These are phyloP conservation scores for Picea abies DNA, from an alignment of 83 land plant genomes.

Conservation along the genomic window DNA sequence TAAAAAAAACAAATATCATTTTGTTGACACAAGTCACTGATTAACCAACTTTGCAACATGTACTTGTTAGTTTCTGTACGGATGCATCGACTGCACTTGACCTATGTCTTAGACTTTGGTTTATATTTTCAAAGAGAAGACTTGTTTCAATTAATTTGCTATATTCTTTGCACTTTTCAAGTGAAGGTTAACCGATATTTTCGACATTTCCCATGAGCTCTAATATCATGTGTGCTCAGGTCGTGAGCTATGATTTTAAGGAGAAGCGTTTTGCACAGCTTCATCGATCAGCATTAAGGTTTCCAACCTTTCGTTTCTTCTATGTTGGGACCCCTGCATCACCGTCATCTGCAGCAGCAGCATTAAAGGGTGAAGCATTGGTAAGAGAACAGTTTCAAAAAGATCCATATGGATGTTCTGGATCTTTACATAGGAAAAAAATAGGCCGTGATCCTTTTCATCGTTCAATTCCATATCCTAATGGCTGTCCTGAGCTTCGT, in stretches of 20 bases:
- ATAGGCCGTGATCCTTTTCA: conserved; percentile 85
- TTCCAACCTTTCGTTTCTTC: conserved; percentile 77
- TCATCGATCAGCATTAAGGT: conserved; percentile 80
- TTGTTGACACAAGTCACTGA: background rate
- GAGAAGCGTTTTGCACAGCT: conserved; percentile 78
- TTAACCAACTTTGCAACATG: background rate
- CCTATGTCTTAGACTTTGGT: background rate
- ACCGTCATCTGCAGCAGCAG: conserved; percentile 56
- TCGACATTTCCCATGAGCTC: background rate
- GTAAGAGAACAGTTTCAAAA: conserved; percentile 78
- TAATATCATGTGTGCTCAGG: conserved; percentile 42
- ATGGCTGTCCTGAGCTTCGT: conserved; percentile 88
- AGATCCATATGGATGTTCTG: conserved; percentile 92
- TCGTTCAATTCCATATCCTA: conserved; percentile 83
- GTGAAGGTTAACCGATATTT: background rate
- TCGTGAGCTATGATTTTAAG: conserved; percentile 96
- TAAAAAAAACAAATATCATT: background rate
- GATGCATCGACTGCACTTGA: background rate
- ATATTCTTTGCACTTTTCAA: background rate
- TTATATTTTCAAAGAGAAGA: background rate
- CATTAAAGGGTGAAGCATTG: conserved; percentile 74
- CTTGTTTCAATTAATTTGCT: background rate
- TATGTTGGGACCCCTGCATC: conserved; percentile 83
- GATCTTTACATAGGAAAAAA: conserved; percentile 68
- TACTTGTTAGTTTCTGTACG: background rate